Percentiles rank a stretch among this genome's conserved stretches.
phyloP scores from a whole-genome alignment of 306 rosid species.

The Mimosa bimucronata region DNA sequence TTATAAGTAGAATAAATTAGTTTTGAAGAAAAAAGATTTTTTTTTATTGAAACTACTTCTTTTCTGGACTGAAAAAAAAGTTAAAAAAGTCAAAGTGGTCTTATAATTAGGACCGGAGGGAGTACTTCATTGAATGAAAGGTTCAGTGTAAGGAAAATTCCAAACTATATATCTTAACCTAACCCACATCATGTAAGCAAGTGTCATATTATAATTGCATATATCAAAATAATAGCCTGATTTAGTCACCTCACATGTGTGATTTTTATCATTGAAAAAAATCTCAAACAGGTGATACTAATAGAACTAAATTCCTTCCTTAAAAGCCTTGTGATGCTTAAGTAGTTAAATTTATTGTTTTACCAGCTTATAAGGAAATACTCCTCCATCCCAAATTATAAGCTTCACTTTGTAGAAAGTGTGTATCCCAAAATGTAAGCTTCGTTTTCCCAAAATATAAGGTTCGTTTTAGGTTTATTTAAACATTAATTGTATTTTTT shows the following conservation, averaged over 20 bases:
- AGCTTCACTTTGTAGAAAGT: too few species aligned
- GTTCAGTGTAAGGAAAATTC: not conserved
- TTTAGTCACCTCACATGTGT: not conserved
- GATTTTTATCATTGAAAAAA: not conserved
- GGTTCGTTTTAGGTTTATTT: too few species aligned
- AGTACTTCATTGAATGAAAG: not conserved
- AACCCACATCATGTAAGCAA: not conserved
- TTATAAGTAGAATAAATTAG: too few species aligned
- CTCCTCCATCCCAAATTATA: too few species aligned
- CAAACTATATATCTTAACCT: not conserved
- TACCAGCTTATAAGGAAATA: not conserved
- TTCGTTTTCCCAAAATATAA: too few species aligned
- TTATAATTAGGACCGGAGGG: too few species aligned
- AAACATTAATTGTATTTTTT: too few species aligned
- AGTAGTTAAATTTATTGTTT: not conserved
- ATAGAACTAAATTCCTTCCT: not conserved
- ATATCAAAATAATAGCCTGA: not conserved
- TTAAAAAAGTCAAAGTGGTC: too few species aligned
- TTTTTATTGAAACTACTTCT: too few species aligned
- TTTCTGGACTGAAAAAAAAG: too few species aligned
- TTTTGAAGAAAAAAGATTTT: too few species aligned
- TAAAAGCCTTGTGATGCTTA: not conserved
- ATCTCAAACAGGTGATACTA: not conserved
- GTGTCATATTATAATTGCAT: not conserved
- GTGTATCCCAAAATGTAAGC: too few species aligned